Evolutionary conservation across 2,329 filamentous ascomycete genomes (phyloP).

Genomic region (Fusarium xylarioides): DNA sequence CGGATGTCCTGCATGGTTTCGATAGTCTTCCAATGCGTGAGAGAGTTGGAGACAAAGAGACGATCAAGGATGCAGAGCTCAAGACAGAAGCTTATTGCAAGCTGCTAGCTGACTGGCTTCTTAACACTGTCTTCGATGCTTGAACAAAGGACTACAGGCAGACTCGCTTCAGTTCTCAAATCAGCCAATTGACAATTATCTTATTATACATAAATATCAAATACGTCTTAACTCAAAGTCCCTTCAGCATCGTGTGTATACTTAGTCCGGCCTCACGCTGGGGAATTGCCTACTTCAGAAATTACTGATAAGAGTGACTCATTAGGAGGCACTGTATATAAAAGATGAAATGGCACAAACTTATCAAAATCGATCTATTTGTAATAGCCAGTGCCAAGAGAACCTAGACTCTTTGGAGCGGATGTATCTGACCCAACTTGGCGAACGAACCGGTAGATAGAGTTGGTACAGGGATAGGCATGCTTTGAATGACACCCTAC

Average conservation of each 20-base stretch:
- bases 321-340: fast-evolving
- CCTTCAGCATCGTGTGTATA: fast-evolving
- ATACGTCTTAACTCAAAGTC: background rate
- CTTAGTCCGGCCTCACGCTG: no score
- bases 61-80: background rate
- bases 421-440: background rate
- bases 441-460: background rate
- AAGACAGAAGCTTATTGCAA: background rate
- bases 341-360: background rate
- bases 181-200: background rate
- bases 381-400: background rate
- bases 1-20: background rate
- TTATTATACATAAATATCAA: background rate
- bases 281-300: background rate
- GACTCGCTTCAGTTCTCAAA: background rate
- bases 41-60: background rate
- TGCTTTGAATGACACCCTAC: background rate
- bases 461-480: background rate
- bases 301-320: background rate
- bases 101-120: background rate
- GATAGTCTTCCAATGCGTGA: background rate
- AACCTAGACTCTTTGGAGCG: background rate
- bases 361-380: background rate
- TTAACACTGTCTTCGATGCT: background rate
- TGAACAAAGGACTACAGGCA: background rate